Percentiles rank a stretch among this genome's conserved stretches.
Evolutionary conservation across 345 rosid genomes (phyloP).

Genomic region (Rubroshorea leprosula): DNA sequence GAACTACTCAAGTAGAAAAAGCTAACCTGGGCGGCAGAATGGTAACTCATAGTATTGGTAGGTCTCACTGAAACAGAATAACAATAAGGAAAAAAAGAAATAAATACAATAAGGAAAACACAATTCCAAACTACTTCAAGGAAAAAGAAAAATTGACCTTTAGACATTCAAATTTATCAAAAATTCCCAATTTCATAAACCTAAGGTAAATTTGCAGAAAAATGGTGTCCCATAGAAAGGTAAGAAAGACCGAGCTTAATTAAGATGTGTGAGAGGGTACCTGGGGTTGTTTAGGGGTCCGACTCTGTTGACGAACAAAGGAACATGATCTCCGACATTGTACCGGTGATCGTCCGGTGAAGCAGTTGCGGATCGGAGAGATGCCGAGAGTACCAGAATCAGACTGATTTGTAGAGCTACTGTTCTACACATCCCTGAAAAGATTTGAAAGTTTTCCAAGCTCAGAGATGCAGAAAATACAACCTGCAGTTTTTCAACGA

Average conservation of each 20-base stretch:
- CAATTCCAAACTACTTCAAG: background rate
- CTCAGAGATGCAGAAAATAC: background rate
- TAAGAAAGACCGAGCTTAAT: background rate
- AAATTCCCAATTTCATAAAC: background rate
- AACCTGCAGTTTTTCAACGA: too few species aligned
- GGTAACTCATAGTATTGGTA: slow-evolving; percentile 73
- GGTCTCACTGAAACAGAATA: slow-evolving; percentile 61
- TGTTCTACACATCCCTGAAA: background rate
- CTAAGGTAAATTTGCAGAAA: background rate
- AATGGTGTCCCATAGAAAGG: background rate
- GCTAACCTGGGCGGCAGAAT: slow-evolving; percentile 80
- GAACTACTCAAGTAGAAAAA: slow-evolving; percentile 7
- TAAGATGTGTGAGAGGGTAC: slow-evolving; percentile 15
- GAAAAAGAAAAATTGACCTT: background rate
- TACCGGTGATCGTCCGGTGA: slow-evolving; percentile 39
- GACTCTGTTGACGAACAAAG: slow-evolving; percentile 67
- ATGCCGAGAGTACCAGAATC: slow-evolving; percentile 8
- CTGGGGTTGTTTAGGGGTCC: slow-evolving; percentile 84
- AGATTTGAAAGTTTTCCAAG: background rate
- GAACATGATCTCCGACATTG: slow-evolving; percentile 62
- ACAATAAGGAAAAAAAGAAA: background rate
- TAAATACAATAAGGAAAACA: background rate
- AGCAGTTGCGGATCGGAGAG: slow-evolving; percentile 22
- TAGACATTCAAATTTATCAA: background rate
- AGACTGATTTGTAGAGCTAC: slow-evolving; percentile 10